These are phyloP conservation scores for Saprolegnia diclina DNA, from an alignment of 352 stramenopile species.

Conservation along the genomic window DNA sequence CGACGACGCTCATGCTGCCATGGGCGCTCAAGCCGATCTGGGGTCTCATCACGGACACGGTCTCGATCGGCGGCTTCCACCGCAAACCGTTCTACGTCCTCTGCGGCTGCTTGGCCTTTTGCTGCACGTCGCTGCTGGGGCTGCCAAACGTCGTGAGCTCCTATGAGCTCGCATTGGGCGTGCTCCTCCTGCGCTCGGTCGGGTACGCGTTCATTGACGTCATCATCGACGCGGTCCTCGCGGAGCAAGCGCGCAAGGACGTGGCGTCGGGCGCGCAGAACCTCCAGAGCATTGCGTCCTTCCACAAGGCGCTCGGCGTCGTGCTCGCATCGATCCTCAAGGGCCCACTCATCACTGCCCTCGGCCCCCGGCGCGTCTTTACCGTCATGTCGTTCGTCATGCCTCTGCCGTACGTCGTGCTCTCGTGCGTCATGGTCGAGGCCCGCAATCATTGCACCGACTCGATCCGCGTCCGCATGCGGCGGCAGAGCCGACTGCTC, in stretches of 20 bases:
- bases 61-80: constrained; percentile 63
- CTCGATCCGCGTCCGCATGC: constrained; percentile 47
- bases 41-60: constrained; percentile 67
- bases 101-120: constrained; percentile 39
- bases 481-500: constrained; percentile 44
- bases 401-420: constrained; percentile 55
- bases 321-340: constrained; percentile 68
- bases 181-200: constrained; percentile 68
- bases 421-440: constrained; percentile 58
- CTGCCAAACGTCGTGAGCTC: constrained; percentile 18
- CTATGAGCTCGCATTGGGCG: constrained; percentile 46
- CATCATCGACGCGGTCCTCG: constrained; percentile 73
- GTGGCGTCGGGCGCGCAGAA: constrained; percentile 67
- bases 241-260: constrained; percentile 62
- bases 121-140: neutral
- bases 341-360: constrained; percentile 46
- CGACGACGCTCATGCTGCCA: constrained; percentile 32
- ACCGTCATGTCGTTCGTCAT: constrained; percentile 56
- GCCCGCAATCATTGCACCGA: constrained; percentile 35
- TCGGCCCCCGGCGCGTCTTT: constrained; percentile 63
- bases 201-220: constrained; percentile 77
- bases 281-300: constrained; percentile 72
- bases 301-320: constrained; percentile 63
- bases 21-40: constrained; percentile 82
- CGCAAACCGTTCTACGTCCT: constrained; percentile 78